Conservation (phyloP, 225 moss, liverwort and hornwort genomes). For the Marchantia polymorpha region DNA sequence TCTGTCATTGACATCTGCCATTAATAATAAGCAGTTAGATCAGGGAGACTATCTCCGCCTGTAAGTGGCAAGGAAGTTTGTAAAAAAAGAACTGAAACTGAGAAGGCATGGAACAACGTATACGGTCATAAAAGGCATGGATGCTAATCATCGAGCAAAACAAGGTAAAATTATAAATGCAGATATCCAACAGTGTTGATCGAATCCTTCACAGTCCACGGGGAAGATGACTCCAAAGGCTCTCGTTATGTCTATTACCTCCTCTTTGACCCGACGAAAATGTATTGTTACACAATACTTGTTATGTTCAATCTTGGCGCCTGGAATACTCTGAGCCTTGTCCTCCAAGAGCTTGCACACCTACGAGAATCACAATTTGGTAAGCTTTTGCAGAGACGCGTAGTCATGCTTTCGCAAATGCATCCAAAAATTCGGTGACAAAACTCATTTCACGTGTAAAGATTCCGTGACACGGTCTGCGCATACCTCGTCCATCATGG, state of each 20-base stretch:
- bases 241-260: conserved; percentile 45
- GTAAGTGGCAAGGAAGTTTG: too few relatives aligned
- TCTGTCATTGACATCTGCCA: too few relatives aligned
- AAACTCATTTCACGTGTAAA: not conserved
- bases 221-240: not conserved
- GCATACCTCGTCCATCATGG: conserved; percentile 74
- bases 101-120: too few relatives aligned
- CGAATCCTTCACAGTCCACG: too few relatives aligned
- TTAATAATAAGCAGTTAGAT: too few relatives aligned
- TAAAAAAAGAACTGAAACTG: too few relatives aligned
- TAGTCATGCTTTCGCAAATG: not conserved
- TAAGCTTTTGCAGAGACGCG: not conserved
- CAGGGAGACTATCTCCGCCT: too few relatives aligned
- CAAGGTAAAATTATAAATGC: too few relatives aligned
- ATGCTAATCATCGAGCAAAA: too few relatives aligned
- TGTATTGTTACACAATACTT: conserved; percentile 85
- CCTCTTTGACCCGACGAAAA: conserved; percentile 89
- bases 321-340: conserved; percentile 53
- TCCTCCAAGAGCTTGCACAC: conserved; percentile 66
- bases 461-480: not conserved
- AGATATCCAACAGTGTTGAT: too few relatives aligned
- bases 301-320: conserved; percentile 86
- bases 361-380: conserved; percentile 34
- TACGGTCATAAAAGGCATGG: too few relatives aligned
- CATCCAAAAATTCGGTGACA: not conserved